phyloP scores from a whole-genome alignment of 331 rosid species.

The Ulmus americana region DNA sequence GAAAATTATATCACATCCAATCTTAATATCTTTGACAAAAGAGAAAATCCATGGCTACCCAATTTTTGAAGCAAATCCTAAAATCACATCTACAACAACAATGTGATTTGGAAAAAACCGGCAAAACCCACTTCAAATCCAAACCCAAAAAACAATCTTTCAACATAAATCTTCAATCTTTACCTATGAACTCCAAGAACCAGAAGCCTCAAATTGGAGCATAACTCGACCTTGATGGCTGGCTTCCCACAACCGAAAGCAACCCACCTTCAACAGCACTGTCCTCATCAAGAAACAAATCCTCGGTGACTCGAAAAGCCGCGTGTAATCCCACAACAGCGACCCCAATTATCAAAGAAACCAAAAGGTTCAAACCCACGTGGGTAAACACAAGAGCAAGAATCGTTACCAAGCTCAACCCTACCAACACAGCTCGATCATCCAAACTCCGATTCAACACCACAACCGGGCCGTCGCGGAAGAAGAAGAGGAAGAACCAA shows the following conservation, averaged over 20 bases:
- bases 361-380: slow-evolving; percentile 59
- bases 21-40: background rate
- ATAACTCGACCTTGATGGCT: slow-evolving; percentile 20
- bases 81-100: background rate
- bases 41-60: background rate
- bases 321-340: slow-evolving; percentile 52
- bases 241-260: slow-evolving; percentile 54
- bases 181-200: background rate
- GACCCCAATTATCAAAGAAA: slow-evolving; percentile 41
- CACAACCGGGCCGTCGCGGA: slow-evolving; percentile 45
- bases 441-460: slow-evolving; percentile 30
- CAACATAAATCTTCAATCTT: background rate
- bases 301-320: slow-evolving; percentile 53
- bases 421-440: slow-evolving; percentile 39
- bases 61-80: background rate
- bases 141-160: background rate
- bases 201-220: slow-evolving; percentile 10
- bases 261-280: slow-evolving; percentile 44
- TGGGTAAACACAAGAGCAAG: slow-evolving; percentile 52
- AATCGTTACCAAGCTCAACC: slow-evolving; percentile 42
- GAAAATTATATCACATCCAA: background rate
- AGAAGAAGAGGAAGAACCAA: slow-evolving; percentile 70
- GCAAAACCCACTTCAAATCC: background rate
- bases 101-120: background rate
- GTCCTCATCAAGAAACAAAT: slow-evolving; percentile 55